Conservation (phyloP, 352 stramenopile species). For the Phytopythium cucurbitacearum region DNA sequence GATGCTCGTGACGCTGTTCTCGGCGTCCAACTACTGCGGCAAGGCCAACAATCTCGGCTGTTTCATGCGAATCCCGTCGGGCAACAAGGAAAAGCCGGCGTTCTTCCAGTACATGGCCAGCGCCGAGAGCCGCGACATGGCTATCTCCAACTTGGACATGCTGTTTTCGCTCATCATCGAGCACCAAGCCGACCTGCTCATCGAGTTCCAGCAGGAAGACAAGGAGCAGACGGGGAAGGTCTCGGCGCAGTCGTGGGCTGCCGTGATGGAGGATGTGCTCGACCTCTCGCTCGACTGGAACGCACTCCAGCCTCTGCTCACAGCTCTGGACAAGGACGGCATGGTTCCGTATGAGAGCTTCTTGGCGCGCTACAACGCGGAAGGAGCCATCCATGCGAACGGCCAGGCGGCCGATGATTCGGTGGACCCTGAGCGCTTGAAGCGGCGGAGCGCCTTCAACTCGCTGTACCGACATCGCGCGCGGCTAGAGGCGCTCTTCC, state of each 20-base stretch:
- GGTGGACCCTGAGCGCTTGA: conserved; percentile 37
- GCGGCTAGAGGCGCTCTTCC: conserved; percentile 80
- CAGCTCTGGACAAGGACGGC: conserved; percentile 58
- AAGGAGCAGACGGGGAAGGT: conserved; percentile 33
- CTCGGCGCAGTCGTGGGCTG: conserved; percentile 43
- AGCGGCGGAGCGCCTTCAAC: conserved; percentile 73
- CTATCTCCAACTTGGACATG: conserved; percentile 73
- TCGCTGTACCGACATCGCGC: conserved; percentile 78
- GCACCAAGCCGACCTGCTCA: conserved; percentile 54
- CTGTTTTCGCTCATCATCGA: conserved; percentile 86
- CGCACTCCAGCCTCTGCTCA: conserved; percentile 69
- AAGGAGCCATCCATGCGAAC: conserved; percentile 24
- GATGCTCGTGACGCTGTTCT: conserved; percentile 87
- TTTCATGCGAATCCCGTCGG: conserved; percentile 78
- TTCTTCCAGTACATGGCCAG: conserved; percentile 89
- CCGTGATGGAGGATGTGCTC: conserved; percentile 75
- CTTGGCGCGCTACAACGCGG: conserved; percentile 69
- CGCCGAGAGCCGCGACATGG: conserved; percentile 75
- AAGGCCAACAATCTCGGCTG: conserved; percentile 84
- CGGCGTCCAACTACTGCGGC: conserved; percentile 83
- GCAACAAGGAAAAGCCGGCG: conserved; percentile 59
- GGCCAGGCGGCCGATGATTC: conserved; percentile 13
- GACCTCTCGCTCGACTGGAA: conserved; percentile 79
- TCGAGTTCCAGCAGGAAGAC: conserved; percentile 62
- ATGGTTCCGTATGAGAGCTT: conserved; percentile 74